Conservation (phyloP, 495 filamentous ascomycete species). For the Penicillium coffeae region DNA sequence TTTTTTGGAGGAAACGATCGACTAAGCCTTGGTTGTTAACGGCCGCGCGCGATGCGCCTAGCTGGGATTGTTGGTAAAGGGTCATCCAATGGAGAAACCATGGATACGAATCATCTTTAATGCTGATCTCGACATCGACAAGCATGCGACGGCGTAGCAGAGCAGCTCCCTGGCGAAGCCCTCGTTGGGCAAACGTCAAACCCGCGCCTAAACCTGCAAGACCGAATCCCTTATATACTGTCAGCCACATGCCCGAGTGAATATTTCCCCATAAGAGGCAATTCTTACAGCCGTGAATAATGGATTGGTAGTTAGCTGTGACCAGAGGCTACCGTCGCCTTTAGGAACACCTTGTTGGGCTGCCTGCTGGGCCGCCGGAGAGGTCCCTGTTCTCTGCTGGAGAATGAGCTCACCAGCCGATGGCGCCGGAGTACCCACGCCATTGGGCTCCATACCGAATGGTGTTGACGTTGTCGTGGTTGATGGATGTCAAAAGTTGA, state of each 20-base stretch:
- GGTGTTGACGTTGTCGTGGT: constrained; percentile 8
- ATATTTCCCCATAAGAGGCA: constrained; percentile 6
- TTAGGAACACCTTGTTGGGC: too few relatives aligned
- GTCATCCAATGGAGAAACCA: constrained; percentile 97
- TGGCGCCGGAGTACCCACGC: constrained; percentile 12
- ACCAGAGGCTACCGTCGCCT: constrained; percentile 42
- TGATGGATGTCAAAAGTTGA: constrained; percentile 7
- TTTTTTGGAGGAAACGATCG: constrained; percentile 51
- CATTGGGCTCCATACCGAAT: constrained; percentile 35
- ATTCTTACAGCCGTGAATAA: constrained; percentile 62
- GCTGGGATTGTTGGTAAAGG: constrained; percentile 62
- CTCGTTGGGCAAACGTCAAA: constrained; percentile 70
- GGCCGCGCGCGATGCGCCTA: constrained; percentile 35
- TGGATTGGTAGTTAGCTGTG: constrained; percentile 60
- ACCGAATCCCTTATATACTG: constrained; percentile 62
- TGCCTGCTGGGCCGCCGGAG: constrained; percentile 26
- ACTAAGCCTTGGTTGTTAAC: constrained; percentile 41
- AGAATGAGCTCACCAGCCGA: constrained; percentile 37
- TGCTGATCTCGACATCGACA: constrained; percentile 90
- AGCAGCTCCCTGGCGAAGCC: constrained; percentile 60
- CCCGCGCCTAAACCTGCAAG: constrained; percentile 81
- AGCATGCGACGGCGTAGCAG: constrained; percentile 82
- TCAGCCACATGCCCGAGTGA: not conserved
- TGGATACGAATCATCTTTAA: constrained; percentile 85
- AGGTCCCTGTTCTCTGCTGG: constrained; percentile 36